phyloP scores from a whole-genome alignment of 768 basidiomycete genomes.

The Suillus lakei region DNA sequence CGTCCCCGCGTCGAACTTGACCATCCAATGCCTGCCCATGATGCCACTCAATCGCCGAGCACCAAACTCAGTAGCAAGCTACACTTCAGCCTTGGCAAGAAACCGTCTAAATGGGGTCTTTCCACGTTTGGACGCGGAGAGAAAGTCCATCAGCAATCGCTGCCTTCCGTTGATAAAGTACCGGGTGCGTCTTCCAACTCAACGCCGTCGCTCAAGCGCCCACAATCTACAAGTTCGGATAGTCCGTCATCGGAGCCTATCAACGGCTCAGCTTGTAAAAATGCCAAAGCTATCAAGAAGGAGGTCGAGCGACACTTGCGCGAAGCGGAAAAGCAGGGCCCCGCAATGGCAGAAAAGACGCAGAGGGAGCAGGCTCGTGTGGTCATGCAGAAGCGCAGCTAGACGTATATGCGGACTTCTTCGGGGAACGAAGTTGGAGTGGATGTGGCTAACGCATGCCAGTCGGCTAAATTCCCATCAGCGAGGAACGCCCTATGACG shows the following conservation, averaged over 20 bases:
- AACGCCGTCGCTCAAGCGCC: constrained; percentile 74
- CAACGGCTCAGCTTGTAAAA: constrained; percentile 48
- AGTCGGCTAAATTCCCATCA: constrained; percentile 47
- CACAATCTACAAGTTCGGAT: constrained; percentile 79
- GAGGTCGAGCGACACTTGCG: constrained; percentile 77
- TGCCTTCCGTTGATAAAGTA: constrained; percentile 78
- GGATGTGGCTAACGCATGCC: constrained; percentile 51
- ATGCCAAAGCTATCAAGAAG: constrained; percentile 80
- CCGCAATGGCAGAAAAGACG: constrained; percentile 71
- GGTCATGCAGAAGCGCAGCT: constrained; percentile 88
- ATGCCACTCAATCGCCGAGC: constrained; percentile 45
- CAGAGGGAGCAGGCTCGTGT: constrained; percentile 89
- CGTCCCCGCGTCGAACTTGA: constrained; percentile 47
- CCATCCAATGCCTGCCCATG: constrained; percentile 39
- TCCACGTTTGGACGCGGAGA: constrained; percentile 74
- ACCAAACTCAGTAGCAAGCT: constrained; percentile 63
- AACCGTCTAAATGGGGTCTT: constrained; percentile 68
- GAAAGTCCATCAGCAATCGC: constrained; percentile 60
- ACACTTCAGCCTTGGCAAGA: constrained; percentile 69
- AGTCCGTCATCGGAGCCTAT: constrained; percentile 63
- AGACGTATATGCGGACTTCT: constrained; percentile 64
- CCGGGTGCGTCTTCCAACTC: constrained; percentile 49
- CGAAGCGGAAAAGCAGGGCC: constrained; percentile 86
- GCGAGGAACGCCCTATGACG: constrained; percentile 29
- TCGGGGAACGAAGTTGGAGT: constrained; percentile 63